Conservation (phyloP, 352 stramenopile genomes). For the Achlya hypogyna region DNA sequence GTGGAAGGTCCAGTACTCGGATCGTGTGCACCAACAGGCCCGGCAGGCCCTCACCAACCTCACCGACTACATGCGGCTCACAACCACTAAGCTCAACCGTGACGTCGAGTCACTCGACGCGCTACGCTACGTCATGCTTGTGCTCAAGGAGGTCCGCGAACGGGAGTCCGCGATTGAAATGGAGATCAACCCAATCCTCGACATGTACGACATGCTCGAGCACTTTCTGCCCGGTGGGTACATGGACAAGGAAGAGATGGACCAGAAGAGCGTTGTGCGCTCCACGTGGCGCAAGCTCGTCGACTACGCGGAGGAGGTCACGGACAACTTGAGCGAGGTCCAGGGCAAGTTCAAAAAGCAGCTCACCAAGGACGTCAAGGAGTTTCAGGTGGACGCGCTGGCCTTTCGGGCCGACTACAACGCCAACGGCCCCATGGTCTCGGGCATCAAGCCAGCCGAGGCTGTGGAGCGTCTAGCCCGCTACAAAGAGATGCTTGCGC, state of each 20-base stretch:
- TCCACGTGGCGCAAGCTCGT: slow-evolving; percentile 81
- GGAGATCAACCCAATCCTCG: slow-evolving; percentile 80
- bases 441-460: slow-evolving; percentile 62
- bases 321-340: slow-evolving; percentile 72
- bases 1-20: slow-evolving; percentile 82
- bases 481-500: slow-evolving; percentile 75
- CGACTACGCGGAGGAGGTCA: slow-evolving; percentile 83
- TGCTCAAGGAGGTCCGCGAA: slow-evolving; percentile 78
- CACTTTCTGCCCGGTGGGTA: slow-evolving; percentile 76
- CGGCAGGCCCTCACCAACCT: slow-evolving; percentile 48
- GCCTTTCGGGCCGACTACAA: slow-evolving; percentile 65
- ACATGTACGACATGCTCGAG: slow-evolving; percentile 88
- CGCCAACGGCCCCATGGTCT: slow-evolving; percentile 56
- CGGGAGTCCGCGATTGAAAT: slow-evolving; percentile 83
- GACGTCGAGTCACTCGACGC: slow-evolving; percentile 62
- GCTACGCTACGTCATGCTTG: slow-evolving; percentile 73
- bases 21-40: slow-evolving; percentile 72
- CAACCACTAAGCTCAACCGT: slow-evolving; percentile 54
- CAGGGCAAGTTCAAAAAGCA: slow-evolving; percentile 88
- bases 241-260: slow-evolving; percentile 86
- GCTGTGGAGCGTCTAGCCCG: slow-evolving; percentile 76
- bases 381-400: slow-evolving; percentile 61
- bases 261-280: slow-evolving; percentile 83
- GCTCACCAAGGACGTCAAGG: slow-evolving; percentile 79
- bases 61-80: slow-evolving; percentile 74